A percentile compares a stretch with the other conserved stretches of the same genome.
These are phyloP conservation scores for Raphanus sativus DNA, from an alignment of 345 rosid genomes.

Conservation along the genomic window DNA sequence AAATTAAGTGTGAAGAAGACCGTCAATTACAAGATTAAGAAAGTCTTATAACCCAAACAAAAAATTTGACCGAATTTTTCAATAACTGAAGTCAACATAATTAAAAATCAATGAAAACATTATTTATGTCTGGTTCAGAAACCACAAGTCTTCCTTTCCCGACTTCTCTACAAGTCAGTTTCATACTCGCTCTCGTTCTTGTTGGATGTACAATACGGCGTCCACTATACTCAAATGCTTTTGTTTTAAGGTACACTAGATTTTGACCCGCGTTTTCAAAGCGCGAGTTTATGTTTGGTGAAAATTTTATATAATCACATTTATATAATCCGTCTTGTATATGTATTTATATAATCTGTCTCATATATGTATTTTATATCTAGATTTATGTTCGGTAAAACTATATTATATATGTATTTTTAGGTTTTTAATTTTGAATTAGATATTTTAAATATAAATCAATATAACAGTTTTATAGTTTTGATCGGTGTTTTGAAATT, in stretches of 20 bases:
- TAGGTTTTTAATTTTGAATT: too few relatives aligned
- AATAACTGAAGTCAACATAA: constrained; percentile 20
- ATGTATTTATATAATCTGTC: too few relatives aligned
- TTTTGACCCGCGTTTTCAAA: too few relatives aligned
- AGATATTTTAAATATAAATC: too few relatives aligned
- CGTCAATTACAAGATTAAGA: background rate
- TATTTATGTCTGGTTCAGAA: background rate
- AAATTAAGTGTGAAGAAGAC: constrained; percentile 5
- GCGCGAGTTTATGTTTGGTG: too few relatives aligned
- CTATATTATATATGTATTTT: too few relatives aligned
- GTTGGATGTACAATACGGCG: background rate
- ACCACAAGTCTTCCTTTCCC: constrained; percentile 17
- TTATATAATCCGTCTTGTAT: too few relatives aligned
- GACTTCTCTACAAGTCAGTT: constrained; percentile 17
- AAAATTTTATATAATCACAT: too few relatives aligned
- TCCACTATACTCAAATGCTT: constrained; percentile 2
- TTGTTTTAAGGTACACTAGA: background rate
- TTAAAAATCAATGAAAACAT: background rate
- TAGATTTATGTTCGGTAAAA: too few relatives aligned
- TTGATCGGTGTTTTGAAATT: too few relatives aligned
- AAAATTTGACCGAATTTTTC: background rate
- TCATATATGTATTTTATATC: too few relatives aligned
- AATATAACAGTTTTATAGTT: too few relatives aligned
- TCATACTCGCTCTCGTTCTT: constrained; percentile 17
- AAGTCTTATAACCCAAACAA: background rate